These are phyloP conservation scores for Grosmannia huntii DNA, from an alignment of 2,329 filamentous ascomycete species.

Conservation along the genomic window DNA sequence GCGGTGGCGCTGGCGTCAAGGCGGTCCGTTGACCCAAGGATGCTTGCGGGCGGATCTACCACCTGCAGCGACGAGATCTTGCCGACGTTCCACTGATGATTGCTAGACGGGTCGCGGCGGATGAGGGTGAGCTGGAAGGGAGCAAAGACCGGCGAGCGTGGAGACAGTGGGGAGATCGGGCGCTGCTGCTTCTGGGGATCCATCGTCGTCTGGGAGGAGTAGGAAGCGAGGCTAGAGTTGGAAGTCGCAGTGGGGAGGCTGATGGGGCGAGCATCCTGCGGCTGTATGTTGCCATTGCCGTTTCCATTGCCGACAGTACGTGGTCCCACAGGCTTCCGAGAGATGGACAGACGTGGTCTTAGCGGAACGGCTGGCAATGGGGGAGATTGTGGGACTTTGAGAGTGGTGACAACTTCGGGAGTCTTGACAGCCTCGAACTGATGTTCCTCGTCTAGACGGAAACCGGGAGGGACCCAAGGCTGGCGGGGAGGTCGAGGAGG, in stretches of 20 bases:
- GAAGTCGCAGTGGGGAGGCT: neutral
- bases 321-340: conserved; percentile 4
- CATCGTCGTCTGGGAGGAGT: too few relatives aligned
- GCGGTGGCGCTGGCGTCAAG: neutral
- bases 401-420: neutral
- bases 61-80: conserved; percentile 44
- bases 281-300: neutral
- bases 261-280: neutral
- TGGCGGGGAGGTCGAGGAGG: neutral
- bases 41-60: conserved; percentile 1
- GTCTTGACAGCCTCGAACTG: neutral
- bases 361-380: neutral
- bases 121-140: conserved; percentile 52
- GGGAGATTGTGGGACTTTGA: neutral
- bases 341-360: neutral
- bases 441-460: conserved; percentile 5
- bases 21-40: too few relatives aligned
- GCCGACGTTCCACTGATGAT: conserved; percentile 64
- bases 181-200: too few relatives aligned
- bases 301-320: neutral
- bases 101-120: conserved; percentile 57
- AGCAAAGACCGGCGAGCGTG: conserved; percentile 17
- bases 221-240: neutral
- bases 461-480: conserved; percentile 10
- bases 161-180: neutral